These are phyloP conservation scores for Erysimum cheiri DNA, from an alignment of 441 rosid genomes.

Conservation along the genomic window DNA sequence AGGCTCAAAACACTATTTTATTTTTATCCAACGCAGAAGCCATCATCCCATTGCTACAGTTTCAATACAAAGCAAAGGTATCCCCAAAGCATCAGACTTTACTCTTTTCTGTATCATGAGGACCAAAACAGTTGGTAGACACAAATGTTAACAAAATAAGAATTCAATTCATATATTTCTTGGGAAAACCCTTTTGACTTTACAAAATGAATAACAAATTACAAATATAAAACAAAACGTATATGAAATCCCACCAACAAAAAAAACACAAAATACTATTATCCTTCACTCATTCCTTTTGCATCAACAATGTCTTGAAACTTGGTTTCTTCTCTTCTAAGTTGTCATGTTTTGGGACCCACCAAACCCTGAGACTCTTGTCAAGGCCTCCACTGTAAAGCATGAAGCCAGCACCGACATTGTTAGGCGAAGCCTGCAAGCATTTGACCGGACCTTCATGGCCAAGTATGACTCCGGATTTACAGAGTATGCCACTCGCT, in stretches of 20 bases:
- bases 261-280: constrained; percentile 4
- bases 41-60: constrained; percentile 42
- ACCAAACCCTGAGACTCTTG: constrained; percentile 86
- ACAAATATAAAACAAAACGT: constrained; percentile 41
- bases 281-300: constrained; percentile 29
- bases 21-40: constrained; percentile 35
- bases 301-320: constrained; percentile 34
- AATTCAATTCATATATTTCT: constrained; percentile 24
- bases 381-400: constrained; percentile 93
- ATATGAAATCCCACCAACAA: constrained; percentile 14
- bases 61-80: constrained; percentile 44
- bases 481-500: constrained; percentile 56
- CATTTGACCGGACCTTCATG: constrained; percentile 95
- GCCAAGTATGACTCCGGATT: constrained; percentile 62
- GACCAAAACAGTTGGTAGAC: constrained; percentile 36
- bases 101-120: constrained; percentile 11
- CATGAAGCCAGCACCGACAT: constrained; percentile 80
- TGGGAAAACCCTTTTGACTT: neutral
- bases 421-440: constrained; percentile 70
- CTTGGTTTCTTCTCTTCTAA: constrained; percentile 36
- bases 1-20: constrained; percentile 11
- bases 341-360: constrained; percentile 67
- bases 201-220: constrained; percentile 43
- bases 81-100: constrained; percentile 10
- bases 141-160: constrained; percentile 21